A percentile compares a stretch with the other conserved stretches of the same genome.
Evolutionary conservation across 1,284 basidiomycete genomes (phyloP).

Genomic region (Leccinum subrobustum): DNA sequence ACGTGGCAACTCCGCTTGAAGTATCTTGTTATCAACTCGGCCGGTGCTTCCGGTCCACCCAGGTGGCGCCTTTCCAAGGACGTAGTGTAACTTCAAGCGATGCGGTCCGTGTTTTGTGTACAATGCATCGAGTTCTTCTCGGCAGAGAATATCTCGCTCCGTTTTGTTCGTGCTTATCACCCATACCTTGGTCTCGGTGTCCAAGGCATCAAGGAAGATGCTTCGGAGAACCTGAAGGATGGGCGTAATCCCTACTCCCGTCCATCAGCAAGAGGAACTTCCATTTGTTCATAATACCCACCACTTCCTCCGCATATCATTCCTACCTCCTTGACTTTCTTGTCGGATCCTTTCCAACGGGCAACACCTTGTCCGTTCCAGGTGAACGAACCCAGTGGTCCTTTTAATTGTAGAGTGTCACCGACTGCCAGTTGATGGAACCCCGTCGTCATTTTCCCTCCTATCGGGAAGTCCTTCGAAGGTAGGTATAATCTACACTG

Average conservation of each 20-base stretch:
- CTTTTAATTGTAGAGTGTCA: slow-evolving; percentile 60
- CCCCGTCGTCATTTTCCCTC: slow-evolving; percentile 59
- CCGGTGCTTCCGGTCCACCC: slow-evolving; percentile 47
- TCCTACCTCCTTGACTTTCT: slow-evolving; percentile 45
- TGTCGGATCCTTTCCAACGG: slow-evolving; percentile 39
- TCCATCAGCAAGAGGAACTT: neutral
- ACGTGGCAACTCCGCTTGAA: slow-evolving; percentile 42
- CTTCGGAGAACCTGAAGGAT: slow-evolving; percentile 55
- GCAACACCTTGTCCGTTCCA: slow-evolving; percentile 45
- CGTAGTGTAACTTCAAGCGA: slow-evolving; percentile 49
- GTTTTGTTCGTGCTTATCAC: slow-evolving; percentile 53
- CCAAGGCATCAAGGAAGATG: slow-evolving; percentile 43
- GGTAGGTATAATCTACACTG: slow-evolving; percentile 46
- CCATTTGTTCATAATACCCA: slow-evolving; percentile 15
- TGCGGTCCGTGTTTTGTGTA: slow-evolving; percentile 30
- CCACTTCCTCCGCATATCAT: slow-evolving; percentile 63
- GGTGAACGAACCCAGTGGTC: slow-evolving; percentile 60
- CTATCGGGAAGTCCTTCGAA: slow-evolving; percentile 37
- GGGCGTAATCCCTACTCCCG: slow-evolving; percentile 52
- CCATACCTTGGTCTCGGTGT: slow-evolving; percentile 46
- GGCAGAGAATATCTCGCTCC: slow-evolving; percentile 53
- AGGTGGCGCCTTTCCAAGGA: slow-evolving; percentile 37
- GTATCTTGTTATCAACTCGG: slow-evolving; percentile 41
- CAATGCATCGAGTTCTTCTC: slow-evolving; percentile 50
- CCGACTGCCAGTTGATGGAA: slow-evolving; percentile 51